Conservation (phyloP, 768 basidiomycete genomes). For the Amanita phalloides region DNA sequence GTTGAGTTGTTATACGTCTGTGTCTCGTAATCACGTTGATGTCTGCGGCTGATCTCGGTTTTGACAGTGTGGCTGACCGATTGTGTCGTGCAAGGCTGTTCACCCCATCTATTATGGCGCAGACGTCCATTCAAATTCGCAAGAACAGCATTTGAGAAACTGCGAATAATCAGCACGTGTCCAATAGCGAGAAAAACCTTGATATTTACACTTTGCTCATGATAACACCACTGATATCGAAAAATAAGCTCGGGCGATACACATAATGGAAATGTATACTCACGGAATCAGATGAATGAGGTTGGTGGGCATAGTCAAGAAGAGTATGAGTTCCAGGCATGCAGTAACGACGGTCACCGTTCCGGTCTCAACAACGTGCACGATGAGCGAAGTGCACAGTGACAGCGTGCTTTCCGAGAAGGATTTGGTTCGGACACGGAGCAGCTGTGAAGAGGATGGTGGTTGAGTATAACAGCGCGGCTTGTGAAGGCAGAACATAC, state of each 20-base stretch:
- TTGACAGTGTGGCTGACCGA: background rate
- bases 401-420: background rate
- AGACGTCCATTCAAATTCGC: slow-evolving; percentile 5
- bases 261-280: background rate
- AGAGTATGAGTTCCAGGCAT: slow-evolving; percentile 2
- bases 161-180: background rate
- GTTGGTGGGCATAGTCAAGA: slow-evolving; percentile 3
- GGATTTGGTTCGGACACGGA: background rate
- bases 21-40: background rate
- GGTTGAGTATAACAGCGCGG: background rate
- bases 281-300: slow-evolving; percentile 3
- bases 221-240: background rate
- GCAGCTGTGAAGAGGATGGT: background rate
- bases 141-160: slow-evolving; percentile 4
- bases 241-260: background rate
- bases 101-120: slow-evolving; percentile 3
- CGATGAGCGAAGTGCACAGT: background rate
- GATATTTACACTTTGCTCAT: slow-evolving; percentile 5
- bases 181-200: background rate
- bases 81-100: background rate
- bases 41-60: slow-evolving; percentile 1
- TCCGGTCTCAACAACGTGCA: slow-evolving; percentile 3
- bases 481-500: background rate
- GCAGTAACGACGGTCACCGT: slow-evolving; percentile 1
- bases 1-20: background rate